Conservation (phyloP, 179 eudicot species). For the Spinacia oleracea region DNA sequence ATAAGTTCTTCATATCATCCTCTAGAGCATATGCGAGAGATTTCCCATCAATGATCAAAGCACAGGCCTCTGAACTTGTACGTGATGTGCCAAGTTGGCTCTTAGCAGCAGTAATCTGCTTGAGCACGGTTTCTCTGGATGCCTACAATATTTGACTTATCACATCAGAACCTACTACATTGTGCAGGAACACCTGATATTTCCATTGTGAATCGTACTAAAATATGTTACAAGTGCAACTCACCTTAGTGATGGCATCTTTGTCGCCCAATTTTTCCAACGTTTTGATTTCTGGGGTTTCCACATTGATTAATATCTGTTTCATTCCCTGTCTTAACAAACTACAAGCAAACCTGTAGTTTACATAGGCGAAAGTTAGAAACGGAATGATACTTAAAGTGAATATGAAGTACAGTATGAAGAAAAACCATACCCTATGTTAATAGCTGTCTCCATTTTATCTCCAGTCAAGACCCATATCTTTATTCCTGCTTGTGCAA, state of each 20-base stretch:
- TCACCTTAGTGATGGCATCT: constrained; percentile 57
- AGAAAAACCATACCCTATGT: constrained; percentile 67
- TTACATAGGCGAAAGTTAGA: constrained; percentile 26
- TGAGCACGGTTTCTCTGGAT: constrained; percentile 58
- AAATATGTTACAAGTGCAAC: not conserved
- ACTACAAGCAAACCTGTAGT: constrained; percentile 76
- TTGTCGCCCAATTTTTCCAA: constrained; percentile 70
- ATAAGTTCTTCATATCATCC: constrained; percentile 58
- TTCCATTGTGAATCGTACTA: not conserved
- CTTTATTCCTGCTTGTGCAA: constrained; percentile 96
- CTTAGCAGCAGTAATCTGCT: constrained; percentile 65
- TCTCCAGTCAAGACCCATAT: constrained; percentile 99
- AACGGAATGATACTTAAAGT: not conserved
- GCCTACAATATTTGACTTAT: constrained; percentile 42
- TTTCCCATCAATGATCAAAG: constrained; percentile 88
- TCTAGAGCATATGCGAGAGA: constrained; percentile 78
- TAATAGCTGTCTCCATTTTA: constrained; percentile 99
- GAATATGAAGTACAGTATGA: not conserved
- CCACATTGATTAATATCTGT: constrained; percentile 56
- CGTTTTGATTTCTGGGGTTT: constrained; percentile 59
- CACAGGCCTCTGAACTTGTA: constrained; percentile 60
- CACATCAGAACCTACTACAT: constrained; percentile 16
- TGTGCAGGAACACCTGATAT: not conserved
- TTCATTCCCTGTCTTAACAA: constrained; percentile 61
- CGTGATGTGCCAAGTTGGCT: constrained; percentile 41